Evolutionary conservation across 805 yeast genomes (phyloP).

Genomic region (Starmera pachycereana): DNA sequence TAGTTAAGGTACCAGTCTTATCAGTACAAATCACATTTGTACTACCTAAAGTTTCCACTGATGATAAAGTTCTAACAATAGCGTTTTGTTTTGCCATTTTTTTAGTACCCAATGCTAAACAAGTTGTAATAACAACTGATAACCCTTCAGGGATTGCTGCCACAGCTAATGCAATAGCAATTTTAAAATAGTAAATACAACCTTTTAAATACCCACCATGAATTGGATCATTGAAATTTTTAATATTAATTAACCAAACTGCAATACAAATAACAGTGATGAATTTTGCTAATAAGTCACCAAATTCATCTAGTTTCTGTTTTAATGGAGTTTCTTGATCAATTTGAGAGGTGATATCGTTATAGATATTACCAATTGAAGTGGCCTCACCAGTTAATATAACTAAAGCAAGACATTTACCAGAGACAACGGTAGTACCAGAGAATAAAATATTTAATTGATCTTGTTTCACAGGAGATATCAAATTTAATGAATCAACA

Average conservation of each 20-base stretch:
- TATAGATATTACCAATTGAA: constrained; percentile 38
- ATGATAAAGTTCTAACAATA: constrained; percentile 35
- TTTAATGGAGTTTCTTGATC: constrained; percentile 26
- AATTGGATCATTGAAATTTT: constrained; percentile 30
- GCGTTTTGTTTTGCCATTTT: constrained; percentile 39
- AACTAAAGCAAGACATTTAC: constrained; percentile 34
- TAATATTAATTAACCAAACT: constrained; percentile 34
- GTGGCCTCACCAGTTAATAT: constrained; percentile 37
- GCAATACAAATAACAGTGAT: constrained; percentile 36
- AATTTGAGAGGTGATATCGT: constrained; percentile 30
- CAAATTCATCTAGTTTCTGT: constrained; percentile 27
- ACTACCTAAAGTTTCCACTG: constrained; percentile 51
- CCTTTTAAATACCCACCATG: constrained; percentile 33
- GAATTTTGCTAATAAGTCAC: constrained; percentile 31
- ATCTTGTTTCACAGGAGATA: constrained; percentile 26
- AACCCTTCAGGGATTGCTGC: constrained; percentile 46
- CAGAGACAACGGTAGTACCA: constrained; percentile 34
- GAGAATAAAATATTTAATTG: constrained; percentile 34
- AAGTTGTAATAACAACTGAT: constrained; percentile 43
- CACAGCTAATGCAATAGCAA: constrained; percentile 38
- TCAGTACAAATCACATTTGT: constrained; percentile 38
- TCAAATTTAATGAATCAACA: constrained; percentile 16
- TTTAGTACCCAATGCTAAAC: constrained; percentile 37
- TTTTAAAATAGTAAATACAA: constrained; percentile 40
- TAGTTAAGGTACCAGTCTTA: constrained; percentile 39